These are phyloP conservation scores for Limonium bicolor DNA, from an alignment of 148 eudicot species.

Conservation along the genomic window DNA sequence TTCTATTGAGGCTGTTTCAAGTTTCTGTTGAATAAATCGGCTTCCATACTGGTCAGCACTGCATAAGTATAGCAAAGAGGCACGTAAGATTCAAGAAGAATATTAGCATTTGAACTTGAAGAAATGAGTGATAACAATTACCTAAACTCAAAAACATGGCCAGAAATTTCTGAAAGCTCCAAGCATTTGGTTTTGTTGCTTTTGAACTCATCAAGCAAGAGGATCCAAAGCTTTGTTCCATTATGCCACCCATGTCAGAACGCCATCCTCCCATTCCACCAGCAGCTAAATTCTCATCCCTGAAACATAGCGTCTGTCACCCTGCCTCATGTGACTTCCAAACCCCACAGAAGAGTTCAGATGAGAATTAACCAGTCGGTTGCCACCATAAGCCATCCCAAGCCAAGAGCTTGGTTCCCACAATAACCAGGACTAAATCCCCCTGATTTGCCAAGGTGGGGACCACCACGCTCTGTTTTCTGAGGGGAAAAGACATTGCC, in stretches of 20 bases:
- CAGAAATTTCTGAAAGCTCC: constrained; percentile 76
- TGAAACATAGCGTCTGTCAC: constrained; percentile 42
- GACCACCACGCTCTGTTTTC: constrained; percentile 51
- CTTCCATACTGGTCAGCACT: constrained; percentile 99
- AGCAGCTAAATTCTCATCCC: constrained; percentile 47
- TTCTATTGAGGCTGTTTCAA: constrained; percentile 81
- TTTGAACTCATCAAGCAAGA: constrained; percentile 92
- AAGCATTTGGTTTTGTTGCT: constrained; percentile 71
- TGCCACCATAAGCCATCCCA: constrained; percentile 86
- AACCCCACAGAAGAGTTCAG: constrained; percentile 66
- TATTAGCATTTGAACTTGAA: background rate
- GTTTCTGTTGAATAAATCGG: constrained; percentile 97
- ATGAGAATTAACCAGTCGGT: constrained; percentile 60
- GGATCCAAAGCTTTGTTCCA: constrained; percentile 50
- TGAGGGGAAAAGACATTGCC: constrained; percentile 58
- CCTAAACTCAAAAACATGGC: constrained; percentile 99
- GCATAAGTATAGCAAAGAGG: constrained; percentile 13
- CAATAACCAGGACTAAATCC: constrained; percentile 64
- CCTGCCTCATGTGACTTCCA: constrained; percentile 73
- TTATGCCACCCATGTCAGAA: constrained; percentile 32
- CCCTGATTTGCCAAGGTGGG: constrained; percentile 35
- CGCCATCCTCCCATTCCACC: constrained; percentile 68
- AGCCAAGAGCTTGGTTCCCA: constrained; percentile 59
- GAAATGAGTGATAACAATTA: constrained; percentile 7
- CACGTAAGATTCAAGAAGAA: background rate